phyloP scores from a whole-genome alignment of 1,284 basidiomycete species.

The Ceratobasidium sp. region DNA sequence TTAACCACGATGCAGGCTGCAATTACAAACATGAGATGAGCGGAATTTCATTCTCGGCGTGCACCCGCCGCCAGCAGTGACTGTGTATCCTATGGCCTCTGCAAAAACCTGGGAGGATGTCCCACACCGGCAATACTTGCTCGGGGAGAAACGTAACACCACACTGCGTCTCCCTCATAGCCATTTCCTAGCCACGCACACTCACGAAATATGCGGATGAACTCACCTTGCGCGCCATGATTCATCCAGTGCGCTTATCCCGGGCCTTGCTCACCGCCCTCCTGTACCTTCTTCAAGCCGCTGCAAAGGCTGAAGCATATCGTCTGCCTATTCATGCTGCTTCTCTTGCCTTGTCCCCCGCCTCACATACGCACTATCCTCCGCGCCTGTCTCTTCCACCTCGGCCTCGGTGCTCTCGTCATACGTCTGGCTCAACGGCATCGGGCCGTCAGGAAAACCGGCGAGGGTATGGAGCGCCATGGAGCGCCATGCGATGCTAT shows the following conservation, averaged over 20 bases:
- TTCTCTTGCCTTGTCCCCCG: constrained; percentile 18
- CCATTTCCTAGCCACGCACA: not conserved
- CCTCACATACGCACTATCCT: not conserved
- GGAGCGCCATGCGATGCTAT: too few relatives aligned
- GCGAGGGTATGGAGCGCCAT: too few relatives aligned
- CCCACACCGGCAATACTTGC: not conserved
- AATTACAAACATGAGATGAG: too few relatives aligned
- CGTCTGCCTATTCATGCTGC: constrained; percentile 68
- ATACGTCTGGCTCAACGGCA: constrained; percentile 12
- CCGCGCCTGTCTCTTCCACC: constrained; percentile 1
- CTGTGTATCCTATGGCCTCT: too few relatives aligned
- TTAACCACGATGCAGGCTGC: too few relatives aligned
- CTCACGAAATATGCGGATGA: not conserved
- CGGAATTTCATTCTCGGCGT: too few relatives aligned
- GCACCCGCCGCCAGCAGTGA: too few relatives aligned
- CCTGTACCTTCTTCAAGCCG: constrained; percentile 95
- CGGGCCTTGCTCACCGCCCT: constrained; percentile 92
- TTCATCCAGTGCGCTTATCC: constrained; percentile 78
- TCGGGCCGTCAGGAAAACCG: too few relatives aligned
- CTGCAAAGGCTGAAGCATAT: constrained; percentile 77
- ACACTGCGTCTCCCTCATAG: not conserved
- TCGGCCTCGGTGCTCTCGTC: constrained; percentile 30
- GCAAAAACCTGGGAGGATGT: not conserved
- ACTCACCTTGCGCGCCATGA: constrained; percentile 90
- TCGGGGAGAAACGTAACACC: not conserved